phyloP scores from a whole-genome alignment of 1,284 basidiomycete species.

The Papiliotrema nemorosa region DNA sequence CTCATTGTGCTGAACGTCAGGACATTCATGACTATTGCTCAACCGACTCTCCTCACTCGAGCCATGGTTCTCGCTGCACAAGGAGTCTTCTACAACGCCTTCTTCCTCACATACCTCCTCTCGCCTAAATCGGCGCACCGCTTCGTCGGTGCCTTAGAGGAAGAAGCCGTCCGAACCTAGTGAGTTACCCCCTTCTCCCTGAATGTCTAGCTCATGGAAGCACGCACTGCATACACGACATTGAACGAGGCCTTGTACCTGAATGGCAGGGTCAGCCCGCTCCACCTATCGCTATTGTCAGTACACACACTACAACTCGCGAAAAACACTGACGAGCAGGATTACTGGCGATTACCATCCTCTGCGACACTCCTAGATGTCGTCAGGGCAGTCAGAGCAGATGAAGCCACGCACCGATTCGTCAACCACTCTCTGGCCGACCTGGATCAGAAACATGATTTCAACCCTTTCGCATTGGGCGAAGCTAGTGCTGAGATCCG shows the following conservation, averaged over 20 bases:
- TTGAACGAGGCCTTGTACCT: conserved; percentile 79
- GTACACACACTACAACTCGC: conserved; percentile 2
- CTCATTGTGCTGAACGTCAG: conserved; percentile 45
- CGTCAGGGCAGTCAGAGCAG: conserved; percentile 82
- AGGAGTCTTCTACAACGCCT: conserved; percentile 80
- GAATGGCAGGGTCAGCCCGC: conserved; percentile 74
- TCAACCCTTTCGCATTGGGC: conserved; percentile 87
- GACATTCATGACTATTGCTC: conserved; percentile 82
- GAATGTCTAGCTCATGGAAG: conserved; percentile 44
- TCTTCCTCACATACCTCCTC: conserved; percentile 80
- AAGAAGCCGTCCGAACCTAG: conserved; percentile 91
- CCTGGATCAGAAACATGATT: conserved; percentile 67
- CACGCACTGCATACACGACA: conserved; percentile 75
- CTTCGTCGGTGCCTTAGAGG: conserved; percentile 91
- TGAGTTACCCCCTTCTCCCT: conserved; percentile 39
- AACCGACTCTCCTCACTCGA: conserved; percentile 75
- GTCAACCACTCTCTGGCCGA: conserved; percentile 91
- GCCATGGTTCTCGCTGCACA: conserved; percentile 79
- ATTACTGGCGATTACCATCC: conserved; percentile 80
- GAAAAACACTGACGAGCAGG: conserved; percentile 13
- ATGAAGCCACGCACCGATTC: conserved; percentile 88
- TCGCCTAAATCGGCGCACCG: conserved; percentile 83
- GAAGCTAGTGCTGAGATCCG: conserved; percentile 81
- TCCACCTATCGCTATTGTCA: conserved; percentile 77
- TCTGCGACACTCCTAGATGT: conserved; percentile 81